A percentile compares a stretch with the other conserved stretches of the same genome.
Evolutionary conservation across 2,329 filamentous ascomycete genomes (phyloP).

Genomic region (Trichoderma oligosporum): DNA sequence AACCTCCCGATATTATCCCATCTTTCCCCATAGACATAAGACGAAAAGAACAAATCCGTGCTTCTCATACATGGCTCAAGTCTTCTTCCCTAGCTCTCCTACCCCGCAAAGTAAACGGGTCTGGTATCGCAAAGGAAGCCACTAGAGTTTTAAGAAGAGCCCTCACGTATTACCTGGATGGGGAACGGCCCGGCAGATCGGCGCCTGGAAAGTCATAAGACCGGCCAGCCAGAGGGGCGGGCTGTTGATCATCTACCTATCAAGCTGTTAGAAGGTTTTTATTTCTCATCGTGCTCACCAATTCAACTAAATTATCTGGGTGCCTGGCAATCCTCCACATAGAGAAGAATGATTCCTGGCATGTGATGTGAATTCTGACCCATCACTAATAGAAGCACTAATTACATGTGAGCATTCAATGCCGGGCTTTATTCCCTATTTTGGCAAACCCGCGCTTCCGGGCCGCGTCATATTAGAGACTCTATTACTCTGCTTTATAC

Average conservation of each 20-base stretch:
- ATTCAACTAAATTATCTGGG: neutral
- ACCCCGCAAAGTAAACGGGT: slow-evolving; percentile 13
- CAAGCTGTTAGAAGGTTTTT: neutral
- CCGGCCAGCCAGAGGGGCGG: neutral
- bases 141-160: neutral
- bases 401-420: too few species aligned
- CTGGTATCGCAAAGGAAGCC: neutral
- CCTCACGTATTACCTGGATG: neutral
- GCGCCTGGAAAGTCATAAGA: slow-evolving; percentile 12
- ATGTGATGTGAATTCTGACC: neutral
- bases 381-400: too few species aligned
- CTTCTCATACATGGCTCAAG: slow-evolving; percentile 2
- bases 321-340: neutral
- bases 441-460: neutral
- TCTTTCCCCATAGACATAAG: neutral
- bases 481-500: neutral
- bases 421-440: neutral
- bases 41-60: neutral
- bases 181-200: slow-evolving; percentile 15
- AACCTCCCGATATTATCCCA: neutral
- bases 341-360: neutral
- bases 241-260: neutral
- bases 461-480: neutral
- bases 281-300: neutral
- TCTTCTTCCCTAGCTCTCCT: slow-evolving; percentile 5